These are phyloP conservation scores for Rhinocladiella mackenziei DNA, from an alignment of 2,329 filamentous ascomycete genomes.

Conservation along the genomic window DNA sequence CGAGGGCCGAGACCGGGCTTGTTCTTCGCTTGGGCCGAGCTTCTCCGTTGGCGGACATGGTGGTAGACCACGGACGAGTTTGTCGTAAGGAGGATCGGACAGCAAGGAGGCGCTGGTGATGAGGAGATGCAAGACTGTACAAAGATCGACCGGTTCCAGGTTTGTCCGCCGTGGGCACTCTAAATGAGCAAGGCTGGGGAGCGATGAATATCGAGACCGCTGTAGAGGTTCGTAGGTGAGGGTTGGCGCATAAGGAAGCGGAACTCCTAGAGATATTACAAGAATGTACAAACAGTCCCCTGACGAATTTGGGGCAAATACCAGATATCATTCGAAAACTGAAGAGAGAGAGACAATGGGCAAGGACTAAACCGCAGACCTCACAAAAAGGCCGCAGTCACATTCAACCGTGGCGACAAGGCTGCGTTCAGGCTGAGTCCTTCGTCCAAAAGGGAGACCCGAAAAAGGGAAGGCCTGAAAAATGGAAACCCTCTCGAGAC, in stretches of 20 bases:
- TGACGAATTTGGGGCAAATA: slow-evolving; percentile 12
- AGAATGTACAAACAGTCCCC: slow-evolving; percentile 16
- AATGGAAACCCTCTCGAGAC: too few species aligned
- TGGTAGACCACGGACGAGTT: slow-evolving; percentile 9
- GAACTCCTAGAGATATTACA: slow-evolving; percentile 12
- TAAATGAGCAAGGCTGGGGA: neutral
- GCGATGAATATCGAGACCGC: neutral
- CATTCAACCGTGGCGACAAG: neutral
- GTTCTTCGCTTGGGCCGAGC: slow-evolving; percentile 54
- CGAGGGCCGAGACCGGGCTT: slow-evolving; percentile 47
- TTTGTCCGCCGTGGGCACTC: neutral
- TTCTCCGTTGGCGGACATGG: slow-evolving; percentile 50
- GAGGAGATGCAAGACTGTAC: neutral
- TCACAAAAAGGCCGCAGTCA: neutral
- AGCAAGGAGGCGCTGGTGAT: neutral
- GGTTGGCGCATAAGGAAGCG: slow-evolving; percentile 1
- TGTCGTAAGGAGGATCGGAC: too few species aligned
- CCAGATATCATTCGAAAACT: slow-evolving; percentile 22
- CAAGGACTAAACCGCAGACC: too few species aligned
- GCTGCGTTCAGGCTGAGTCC: slow-evolving; percentile 1
- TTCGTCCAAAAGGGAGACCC: neutral
- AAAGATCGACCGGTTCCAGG: slow-evolving; percentile 6
- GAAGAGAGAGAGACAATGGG: slow-evolving; percentile 1
- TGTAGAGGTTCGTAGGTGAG: neutral
- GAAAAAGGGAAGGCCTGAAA: too few species aligned